Evolutionary conservation across 106 monocot genomes (phyloP).

Genomic region (Cymbidium sinense): DNA sequence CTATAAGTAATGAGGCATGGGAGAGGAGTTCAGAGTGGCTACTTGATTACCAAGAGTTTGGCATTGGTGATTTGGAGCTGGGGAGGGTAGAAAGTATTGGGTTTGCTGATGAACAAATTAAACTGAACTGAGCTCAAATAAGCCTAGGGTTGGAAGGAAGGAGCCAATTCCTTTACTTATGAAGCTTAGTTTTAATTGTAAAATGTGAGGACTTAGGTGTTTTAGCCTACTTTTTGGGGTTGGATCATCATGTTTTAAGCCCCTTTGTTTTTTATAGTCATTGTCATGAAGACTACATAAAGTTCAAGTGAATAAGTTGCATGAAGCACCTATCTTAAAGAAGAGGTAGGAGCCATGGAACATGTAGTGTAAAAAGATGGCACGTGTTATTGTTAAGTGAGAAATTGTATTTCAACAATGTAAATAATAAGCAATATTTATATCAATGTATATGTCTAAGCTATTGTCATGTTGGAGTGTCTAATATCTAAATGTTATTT

Average conservation of each 20-base stretch:
- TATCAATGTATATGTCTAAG: background rate
- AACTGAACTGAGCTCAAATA: background rate
- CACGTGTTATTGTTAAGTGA: background rate
- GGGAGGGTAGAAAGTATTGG: background rate
- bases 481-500: background rate
- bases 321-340: background rate
- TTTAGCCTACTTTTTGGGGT: background rate
- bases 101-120: slow-evolving; percentile 1
- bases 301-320: background rate
- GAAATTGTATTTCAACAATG: background rate
- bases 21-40: slow-evolving; percentile 52
- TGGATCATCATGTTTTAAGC: slow-evolving; percentile 1
- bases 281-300: background rate
- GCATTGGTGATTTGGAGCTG: slow-evolving; percentile 20
- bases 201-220: background rate
- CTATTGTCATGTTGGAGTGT: background rate
- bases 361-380: background rate
- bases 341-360: background rate
- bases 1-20: slow-evolving; percentile 22
- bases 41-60: slow-evolving; percentile 50
- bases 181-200: background rate
- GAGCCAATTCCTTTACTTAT: background rate
- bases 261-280: background rate
- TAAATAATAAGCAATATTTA: background rate
- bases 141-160: background rate